Conservation (phyloP, 1,139 yeast genomes). For the Candida sanyaensis region DNA sequence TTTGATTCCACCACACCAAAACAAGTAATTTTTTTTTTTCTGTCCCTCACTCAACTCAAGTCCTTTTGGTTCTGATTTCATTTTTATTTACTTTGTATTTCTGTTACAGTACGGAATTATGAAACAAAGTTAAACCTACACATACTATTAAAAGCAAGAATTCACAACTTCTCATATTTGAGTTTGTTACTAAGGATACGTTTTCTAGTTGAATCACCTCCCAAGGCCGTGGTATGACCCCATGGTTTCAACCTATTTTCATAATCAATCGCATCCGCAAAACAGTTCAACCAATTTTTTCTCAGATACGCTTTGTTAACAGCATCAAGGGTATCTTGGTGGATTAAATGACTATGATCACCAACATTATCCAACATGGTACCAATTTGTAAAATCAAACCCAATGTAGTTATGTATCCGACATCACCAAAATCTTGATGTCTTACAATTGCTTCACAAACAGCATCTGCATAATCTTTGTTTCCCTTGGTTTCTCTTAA, state of each 20-base stretch:
- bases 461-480: slow-evolving; percentile 38
- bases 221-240: slow-evolving; percentile 41
- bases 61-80: no score
- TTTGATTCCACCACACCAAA: no score
- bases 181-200: slow-evolving; percentile 31
- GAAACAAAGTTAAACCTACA: not conserved
- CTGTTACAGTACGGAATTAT: no score
- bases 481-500: slow-evolving; percentile 24
- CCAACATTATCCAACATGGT: slow-evolving; percentile 44
- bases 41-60: not conserved
- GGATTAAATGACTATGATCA: slow-evolving; percentile 29
- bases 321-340: slow-evolving; percentile 30
- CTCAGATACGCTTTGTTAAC: slow-evolving; percentile 29
- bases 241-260: slow-evolving; percentile 35
- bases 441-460: slow-evolving; percentile 39
- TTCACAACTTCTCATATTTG: slow-evolving; percentile 22
- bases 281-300: slow-evolving; percentile 36
- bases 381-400: slow-evolving; percentile 36
- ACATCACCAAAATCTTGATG: slow-evolving; percentile 40
- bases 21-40: not conserved
- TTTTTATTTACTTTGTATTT: no score
- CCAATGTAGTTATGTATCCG: slow-evolving; percentile 39
- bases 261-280: slow-evolving; percentile 36
- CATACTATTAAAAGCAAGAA: not conserved
- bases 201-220: slow-evolving; percentile 30